These are phyloP conservation scores for Coprinopsis sp. DNA, from an alignment of 768 basidiomycete genomes.

Conservation along the genomic window DNA sequence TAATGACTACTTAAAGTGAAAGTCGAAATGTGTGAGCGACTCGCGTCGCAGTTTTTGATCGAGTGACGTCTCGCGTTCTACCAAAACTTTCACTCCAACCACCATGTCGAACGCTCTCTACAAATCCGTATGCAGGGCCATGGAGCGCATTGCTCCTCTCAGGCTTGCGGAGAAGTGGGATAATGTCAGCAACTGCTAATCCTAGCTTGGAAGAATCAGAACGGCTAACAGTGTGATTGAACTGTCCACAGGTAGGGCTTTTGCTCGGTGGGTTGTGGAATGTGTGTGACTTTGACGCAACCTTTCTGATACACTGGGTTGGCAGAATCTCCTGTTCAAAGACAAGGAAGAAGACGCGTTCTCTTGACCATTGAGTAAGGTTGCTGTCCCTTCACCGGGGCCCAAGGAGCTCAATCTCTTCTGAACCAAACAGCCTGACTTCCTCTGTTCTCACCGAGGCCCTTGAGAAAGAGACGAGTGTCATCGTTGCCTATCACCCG, in stretches of 20 bases:
- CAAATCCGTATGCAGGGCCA: slow-evolving; percentile 56
- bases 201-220: not conserved
- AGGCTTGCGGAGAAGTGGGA: slow-evolving; percentile 89
- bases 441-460: slow-evolving; percentile 68
- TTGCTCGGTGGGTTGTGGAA: slow-evolving; percentile 51
- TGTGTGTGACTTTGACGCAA: not conserved
- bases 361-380: slow-evolving; percentile 71
- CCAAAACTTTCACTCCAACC: not conserved
- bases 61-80: not conserved
- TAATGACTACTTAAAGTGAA: too few relatives aligned
- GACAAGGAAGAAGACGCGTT: slow-evolving; percentile 42
- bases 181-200: slow-evolving; percentile 56
- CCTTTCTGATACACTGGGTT: slow-evolving; percentile 6
- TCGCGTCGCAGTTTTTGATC: too few relatives aligned
- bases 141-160: slow-evolving; percentile 85
- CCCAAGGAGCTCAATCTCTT: slow-evolving; percentile 11
- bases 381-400: slow-evolving; percentile 14
- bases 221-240: slow-evolving; percentile 1
- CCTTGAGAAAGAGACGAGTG: slow-evolving; percentile 50
- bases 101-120: slow-evolving; percentile 34
- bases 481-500: slow-evolving; percentile 83
- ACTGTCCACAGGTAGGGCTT: slow-evolving; percentile 57
- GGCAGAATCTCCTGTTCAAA: slow-evolving; percentile 51
- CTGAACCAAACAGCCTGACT: slow-evolving; percentile 52
- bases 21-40: too few relatives aligned